Conservation (phyloP, 805 yeast genomes). For the Kuraishia ogatae region DNA sequence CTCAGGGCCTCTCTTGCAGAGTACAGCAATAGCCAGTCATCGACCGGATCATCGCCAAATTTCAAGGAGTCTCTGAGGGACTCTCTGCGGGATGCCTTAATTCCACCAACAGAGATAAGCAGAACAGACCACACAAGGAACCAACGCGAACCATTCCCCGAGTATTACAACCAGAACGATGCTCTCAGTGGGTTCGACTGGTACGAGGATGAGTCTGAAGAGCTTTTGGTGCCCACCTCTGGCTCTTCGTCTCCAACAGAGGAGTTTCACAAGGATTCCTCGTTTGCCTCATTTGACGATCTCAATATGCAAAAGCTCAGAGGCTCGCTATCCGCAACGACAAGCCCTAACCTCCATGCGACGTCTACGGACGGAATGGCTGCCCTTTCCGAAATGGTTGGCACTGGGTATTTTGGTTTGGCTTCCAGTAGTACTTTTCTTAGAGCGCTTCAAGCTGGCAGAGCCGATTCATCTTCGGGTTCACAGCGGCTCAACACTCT, state of each 20-base stretch:
- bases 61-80: not conserved
- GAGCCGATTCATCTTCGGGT: not conserved
- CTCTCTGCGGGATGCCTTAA: not conserved
- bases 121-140: not conserved
- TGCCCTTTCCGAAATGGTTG: constrained; percentile 35
- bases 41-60: not conserved
- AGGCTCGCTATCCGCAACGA: constrained; percentile 9
- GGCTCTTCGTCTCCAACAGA: constrained; percentile 1
- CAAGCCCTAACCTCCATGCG: constrained; percentile 16
- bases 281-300: constrained; percentile 9
- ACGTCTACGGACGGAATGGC: constrained; percentile 54
- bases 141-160: constrained; percentile 15
- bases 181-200: constrained; percentile 47
- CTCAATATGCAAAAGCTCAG: not conserved
- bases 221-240: constrained; percentile 6
- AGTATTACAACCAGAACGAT: constrained; percentile 15
- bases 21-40: not conserved
- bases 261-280: constrained; percentile 6
- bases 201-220: constrained; percentile 35
- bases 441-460: constrained; percentile 25
- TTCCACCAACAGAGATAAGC: not conserved
- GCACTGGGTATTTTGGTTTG: constrained; percentile 55
- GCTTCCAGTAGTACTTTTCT: constrained; percentile 52
- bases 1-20: not conserved
- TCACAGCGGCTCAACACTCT: not conserved